Conservation (phyloP, 2,329 filamentous ascomycete species). For the Cercospora zeae-maydis region DNA sequence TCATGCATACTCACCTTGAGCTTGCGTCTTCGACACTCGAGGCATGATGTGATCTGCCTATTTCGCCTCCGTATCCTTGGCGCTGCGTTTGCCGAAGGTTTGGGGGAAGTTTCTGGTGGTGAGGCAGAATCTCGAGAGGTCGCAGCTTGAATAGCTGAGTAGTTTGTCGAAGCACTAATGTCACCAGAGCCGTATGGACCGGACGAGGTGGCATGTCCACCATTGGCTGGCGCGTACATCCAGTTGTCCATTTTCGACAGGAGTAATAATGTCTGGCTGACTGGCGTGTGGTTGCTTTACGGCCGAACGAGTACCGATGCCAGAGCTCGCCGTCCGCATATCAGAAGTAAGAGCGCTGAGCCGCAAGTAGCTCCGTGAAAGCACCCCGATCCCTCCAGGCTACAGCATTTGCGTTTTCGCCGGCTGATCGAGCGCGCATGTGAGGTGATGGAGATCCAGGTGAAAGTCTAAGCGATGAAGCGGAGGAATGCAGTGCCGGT, state of each 20-base stretch:
- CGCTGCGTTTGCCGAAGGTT: constrained; percentile 1
- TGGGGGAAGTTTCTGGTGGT: background rate
- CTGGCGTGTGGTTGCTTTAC: background rate
- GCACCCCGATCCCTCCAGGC: background rate
- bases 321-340: background rate
- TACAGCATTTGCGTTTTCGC: background rate
- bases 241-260: constrained; percentile 17
- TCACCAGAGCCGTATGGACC: background rate
- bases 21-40: constrained; percentile 71
- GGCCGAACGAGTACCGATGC: constrained; percentile 7
- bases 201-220: background rate
- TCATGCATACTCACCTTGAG: constrained; percentile 49
- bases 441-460: background rate
- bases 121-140: constrained; percentile 13
- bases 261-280: background rate
- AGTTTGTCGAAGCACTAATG: background rate
- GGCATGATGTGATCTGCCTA: constrained; percentile 62
- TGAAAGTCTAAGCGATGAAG: background rate
- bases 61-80: constrained; percentile 31
- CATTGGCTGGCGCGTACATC: constrained; percentile 16
- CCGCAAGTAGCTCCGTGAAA: background rate
- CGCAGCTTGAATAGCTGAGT: constrained; percentile 17
- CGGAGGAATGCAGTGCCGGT: constrained; percentile 3
- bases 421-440: background rate
- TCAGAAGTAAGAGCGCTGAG: background rate